phyloP scores from a whole-genome alignment of 148 eudicot species.

The Oxyria digyna region DNA sequence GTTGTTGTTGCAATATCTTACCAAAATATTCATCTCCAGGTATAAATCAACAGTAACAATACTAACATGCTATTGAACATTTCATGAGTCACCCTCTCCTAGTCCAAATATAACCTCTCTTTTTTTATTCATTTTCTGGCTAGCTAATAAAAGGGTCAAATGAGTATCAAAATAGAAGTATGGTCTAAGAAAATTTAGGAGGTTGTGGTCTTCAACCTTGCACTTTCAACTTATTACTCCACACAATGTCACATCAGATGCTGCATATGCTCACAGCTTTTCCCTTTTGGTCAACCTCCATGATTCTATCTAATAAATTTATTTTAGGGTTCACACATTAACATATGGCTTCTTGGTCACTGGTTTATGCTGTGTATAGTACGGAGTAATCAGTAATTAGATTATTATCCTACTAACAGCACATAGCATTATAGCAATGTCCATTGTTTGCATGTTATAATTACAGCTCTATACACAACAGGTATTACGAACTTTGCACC shows the following conservation, averaged over 20 bases:
- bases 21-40: not conserved
- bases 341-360: not conserved
- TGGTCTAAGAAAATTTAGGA: not conserved
- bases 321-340: not conserved
- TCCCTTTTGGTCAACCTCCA: not conserved
- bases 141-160: not conserved
- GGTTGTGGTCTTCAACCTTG: not conserved
- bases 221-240: not conserved
- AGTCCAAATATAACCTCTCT: not conserved
- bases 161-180: not conserved
- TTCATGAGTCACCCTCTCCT: not conserved
- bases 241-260: not conserved
- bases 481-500: not conserved
- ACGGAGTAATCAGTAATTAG: not conserved
- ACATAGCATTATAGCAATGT: not conserved
- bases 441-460: not conserved
- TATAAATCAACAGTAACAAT: not conserved
- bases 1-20: not conserved
- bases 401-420: not conserved
- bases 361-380: not conserved
- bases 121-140: not conserved
- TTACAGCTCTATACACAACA: not conserved
- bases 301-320: not conserved
- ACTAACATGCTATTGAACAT: not conserved
- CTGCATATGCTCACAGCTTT: not conserved